Evolutionary conservation across 352 stramenopile species (phyloP), one percentile per base, ranked within the genome.

Genomic region (Phytophthora kernoviae): DNA sequence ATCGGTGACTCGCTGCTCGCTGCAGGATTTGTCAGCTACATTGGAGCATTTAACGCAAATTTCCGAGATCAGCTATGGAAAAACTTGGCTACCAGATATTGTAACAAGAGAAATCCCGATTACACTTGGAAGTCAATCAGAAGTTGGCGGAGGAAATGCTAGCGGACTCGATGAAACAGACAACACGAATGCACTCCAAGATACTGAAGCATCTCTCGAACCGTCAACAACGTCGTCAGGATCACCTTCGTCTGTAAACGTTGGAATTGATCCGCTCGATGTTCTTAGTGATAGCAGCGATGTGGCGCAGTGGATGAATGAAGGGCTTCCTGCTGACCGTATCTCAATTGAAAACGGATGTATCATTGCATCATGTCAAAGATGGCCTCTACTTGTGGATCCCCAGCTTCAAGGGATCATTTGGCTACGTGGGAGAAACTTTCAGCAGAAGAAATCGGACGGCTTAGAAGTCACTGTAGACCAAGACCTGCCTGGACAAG

Each of bases 341-440:
- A 97, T 98, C 12, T 97, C 88, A 9, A 84, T 96, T 12, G 93
- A 98, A 55, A 98, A 98, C 48, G 93, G 91, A 15, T 94, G 85
- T 45, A 97, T 98, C 49, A 93, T 97, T 41, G 88, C 84, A 30
- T 94, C 85, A 20, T 96, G 82, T 42, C 79, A 87, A 39, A 67
- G 91, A 4, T 97, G 91, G 90, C 91, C 91, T 4, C 72, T 97
- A 15, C 73, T 97, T 12, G 93, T 97, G 1, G 91, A 97, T 40
- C 91, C 91, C 8, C 90, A 97, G 64, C 66, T 97, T 1, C 91
- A 97, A 73, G 90, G 86, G 2, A 83, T 97, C 27, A 88, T 79
- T 43, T 97, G 91, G 91, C 62, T 97, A 26, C 82, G 84, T 30
- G 72, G 69, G 10, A 69, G 77, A 5, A 71, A 90, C 34, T 90